Evolutionary conservation across 1,139 yeast species (phyloP).

Genomic region (Yamadazyma sp.): DNA sequence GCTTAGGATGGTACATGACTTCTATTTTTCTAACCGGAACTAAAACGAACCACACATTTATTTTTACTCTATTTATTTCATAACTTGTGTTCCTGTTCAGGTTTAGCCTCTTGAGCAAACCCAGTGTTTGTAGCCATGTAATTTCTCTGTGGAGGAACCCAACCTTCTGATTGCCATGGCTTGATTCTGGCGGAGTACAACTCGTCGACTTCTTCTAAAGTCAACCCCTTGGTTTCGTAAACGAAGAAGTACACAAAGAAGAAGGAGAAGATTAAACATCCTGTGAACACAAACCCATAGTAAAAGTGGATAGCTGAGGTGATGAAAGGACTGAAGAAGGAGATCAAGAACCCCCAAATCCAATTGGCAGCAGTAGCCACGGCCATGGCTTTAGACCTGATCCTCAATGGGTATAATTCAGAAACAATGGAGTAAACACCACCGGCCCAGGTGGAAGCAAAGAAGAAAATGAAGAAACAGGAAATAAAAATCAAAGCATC

Average conservation of each 20-base stretch:
- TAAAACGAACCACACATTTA: too few relatives aligned
- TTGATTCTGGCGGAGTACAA: constrained; percentile 48
- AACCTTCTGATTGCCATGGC: constrained; percentile 47
- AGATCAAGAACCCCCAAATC: constrained; percentile 76
- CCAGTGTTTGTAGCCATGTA: constrained; percentile 33
- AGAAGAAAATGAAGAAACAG: constrained; percentile 75
- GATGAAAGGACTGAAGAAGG: constrained; percentile 71
- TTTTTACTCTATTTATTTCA: neutral
- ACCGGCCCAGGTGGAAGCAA: constrained; percentile 88
- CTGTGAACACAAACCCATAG: constrained; percentile 77
- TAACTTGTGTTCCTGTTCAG: constrained; percentile 12
- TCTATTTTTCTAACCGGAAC: too few relatives aligned
- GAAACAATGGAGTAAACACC: constrained; percentile 75
- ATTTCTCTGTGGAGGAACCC: constrained; percentile 40
- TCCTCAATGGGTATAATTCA: constrained; percentile 76
- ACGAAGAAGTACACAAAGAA: constrained; percentile 57
- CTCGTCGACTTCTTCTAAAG: constrained; percentile 68
- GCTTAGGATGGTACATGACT: too few relatives aligned
- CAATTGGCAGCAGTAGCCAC: constrained; percentile 76
- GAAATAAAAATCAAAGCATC: constrained; percentile 74
- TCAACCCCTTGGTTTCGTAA: constrained; percentile 65
- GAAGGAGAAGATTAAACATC: constrained; percentile 59
- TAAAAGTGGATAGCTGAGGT: constrained; percentile 44
- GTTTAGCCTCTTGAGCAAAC: constrained; percentile 28
- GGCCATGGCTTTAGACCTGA: constrained; percentile 78